Conservation (phyloP, 2,329 filamentous ascomycete species). For the Penicillium hordei region DNA sequence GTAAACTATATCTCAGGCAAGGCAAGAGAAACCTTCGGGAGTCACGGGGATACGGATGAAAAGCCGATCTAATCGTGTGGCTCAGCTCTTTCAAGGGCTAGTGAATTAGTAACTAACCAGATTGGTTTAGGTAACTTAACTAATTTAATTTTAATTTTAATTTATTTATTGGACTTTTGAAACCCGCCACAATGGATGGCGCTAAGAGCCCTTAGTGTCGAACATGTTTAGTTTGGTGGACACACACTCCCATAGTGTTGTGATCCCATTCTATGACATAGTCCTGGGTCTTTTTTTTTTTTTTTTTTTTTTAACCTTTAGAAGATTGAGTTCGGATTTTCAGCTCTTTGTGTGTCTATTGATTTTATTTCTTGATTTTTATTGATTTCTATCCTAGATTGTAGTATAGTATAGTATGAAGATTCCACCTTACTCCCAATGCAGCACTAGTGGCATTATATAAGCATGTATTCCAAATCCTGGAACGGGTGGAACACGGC, state of each 20-base stretch:
- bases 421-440: background rate
- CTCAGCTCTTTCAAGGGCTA: conserved; percentile 13
- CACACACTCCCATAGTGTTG: background rate
- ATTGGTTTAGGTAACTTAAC: too few relatives aligned
- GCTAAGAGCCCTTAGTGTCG: conserved; percentile 7
- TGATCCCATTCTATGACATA: background rate
- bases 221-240: conserved; percentile 9
- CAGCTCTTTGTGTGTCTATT: background rate
- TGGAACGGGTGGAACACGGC: background rate
- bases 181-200: background rate
- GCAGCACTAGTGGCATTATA: conserved; percentile 9
- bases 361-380: background rate
- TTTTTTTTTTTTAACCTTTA: background rate
- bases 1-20: background rate
- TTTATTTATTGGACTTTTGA: background rate
- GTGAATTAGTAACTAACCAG: background rate
- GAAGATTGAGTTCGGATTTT: background rate
- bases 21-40: background rate
- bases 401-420: background rate
- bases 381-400: background rate
- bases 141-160: background rate
- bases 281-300: background rate
- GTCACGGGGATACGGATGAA: background rate
- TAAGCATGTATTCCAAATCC: conserved; percentile 19
- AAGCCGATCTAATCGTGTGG: conserved; percentile 16